These are phyloP conservation scores for Phialemonium atrogriseum DNA, from an alignment of 2,329 filamentous ascomycete genomes.

Conservation along the genomic window DNA sequence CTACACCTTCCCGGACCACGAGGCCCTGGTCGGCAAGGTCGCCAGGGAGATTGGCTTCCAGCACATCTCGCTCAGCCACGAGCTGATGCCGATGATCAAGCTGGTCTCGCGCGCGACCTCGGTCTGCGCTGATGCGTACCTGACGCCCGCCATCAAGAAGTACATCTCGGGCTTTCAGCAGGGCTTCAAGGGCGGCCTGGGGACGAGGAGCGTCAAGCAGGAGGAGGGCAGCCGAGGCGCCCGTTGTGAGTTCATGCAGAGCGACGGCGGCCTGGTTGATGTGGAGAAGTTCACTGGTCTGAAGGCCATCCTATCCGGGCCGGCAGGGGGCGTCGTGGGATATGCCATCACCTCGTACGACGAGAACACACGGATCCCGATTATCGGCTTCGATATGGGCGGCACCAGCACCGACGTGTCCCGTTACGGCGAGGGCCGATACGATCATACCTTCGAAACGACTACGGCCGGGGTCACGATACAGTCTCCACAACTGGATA, in stretches of 20 bases:
- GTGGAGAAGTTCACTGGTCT: conserved; percentile 78
- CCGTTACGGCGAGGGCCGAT: conserved; percentile 73
- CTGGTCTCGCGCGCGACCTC: conserved; percentile 67
- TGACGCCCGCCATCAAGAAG: conserved; percentile 70
- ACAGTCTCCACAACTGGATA: conserved; percentile 84
- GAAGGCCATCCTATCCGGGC: conserved; percentile 78
- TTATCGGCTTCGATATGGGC: conserved; percentile 96
- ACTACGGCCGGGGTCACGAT: conserved; percentile 92
- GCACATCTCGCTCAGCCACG: conserved; percentile 73
- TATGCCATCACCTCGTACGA: conserved; percentile 91
- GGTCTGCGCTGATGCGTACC: conserved; percentile 71
- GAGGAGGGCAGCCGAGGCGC: conserved; percentile 59
- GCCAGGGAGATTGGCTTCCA: conserved; percentile 74
- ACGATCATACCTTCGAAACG: conserved; percentile 91
- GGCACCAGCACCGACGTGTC: conserved; percentile 90
- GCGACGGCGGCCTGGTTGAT: conserved; percentile 65
- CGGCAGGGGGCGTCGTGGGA: conserved; percentile 87
- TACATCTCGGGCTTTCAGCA: conserved; percentile 67
- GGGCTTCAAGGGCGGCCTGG: conserved; percentile 74
- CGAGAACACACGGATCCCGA: conserved; percentile 67
- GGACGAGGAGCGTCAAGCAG: conserved; percentile 63
- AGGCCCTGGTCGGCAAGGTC: conserved; percentile 66
- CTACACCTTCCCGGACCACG: conserved; percentile 84
- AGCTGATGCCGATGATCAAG: conserved; percentile 88
- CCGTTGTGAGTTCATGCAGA: conserved; percentile 93